These are phyloP conservation scores for Stygiomarasmius scandens DNA, from an alignment of 1,284 basidiomycete species.

Conservation along the genomic window DNA sequence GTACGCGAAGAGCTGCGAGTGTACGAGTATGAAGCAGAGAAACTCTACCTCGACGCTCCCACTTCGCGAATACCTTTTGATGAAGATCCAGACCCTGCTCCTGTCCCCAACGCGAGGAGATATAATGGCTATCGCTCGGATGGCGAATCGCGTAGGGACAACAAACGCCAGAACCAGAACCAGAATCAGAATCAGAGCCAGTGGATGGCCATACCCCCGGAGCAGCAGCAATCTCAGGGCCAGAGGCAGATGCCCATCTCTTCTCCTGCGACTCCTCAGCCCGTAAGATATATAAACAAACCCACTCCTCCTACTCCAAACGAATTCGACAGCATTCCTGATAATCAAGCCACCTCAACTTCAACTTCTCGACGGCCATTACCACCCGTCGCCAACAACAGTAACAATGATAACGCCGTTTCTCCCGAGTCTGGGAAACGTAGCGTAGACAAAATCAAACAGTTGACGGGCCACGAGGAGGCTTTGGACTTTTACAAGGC, in stretches of 20 bases:
- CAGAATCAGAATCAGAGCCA: no score
- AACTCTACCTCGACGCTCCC: conserved; percentile 43
- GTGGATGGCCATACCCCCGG: no score
- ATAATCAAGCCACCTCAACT: conserved; percentile 3
- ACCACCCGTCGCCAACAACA: conserved; percentile 10
- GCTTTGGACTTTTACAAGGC: conserved; percentile 41
- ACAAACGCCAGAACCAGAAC: conserved; percentile 1
- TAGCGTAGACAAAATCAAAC: conserved; percentile 39
- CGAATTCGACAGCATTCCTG: background rate
- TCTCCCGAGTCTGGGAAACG: conserved; percentile 24
- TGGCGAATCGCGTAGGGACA: background rate
- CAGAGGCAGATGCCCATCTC: conserved; percentile 33
- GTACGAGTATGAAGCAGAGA: conserved; percentile 50
- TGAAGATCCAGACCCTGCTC: background rate
- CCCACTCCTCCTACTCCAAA: conserved; percentile 31
- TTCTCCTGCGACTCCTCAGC: conserved; percentile 44
- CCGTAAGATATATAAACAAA: conserved; percentile 29
- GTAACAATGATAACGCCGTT: conserved; percentile 12
- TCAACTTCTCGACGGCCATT: conserved; percentile 6
- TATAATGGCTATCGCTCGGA: background rate
- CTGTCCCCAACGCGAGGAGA: background rate
- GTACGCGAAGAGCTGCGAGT: conserved; percentile 43
- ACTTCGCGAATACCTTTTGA: conserved; percentile 29
- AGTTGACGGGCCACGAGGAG: conserved; percentile 49
- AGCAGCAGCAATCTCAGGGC: no score